A percentile compares a stretch with the other conserved stretches of the same genome.
phyloP scores from a whole-genome alignment of 2,329 filamentous ascomycete species.

The Neobulgaria alba region DNA sequence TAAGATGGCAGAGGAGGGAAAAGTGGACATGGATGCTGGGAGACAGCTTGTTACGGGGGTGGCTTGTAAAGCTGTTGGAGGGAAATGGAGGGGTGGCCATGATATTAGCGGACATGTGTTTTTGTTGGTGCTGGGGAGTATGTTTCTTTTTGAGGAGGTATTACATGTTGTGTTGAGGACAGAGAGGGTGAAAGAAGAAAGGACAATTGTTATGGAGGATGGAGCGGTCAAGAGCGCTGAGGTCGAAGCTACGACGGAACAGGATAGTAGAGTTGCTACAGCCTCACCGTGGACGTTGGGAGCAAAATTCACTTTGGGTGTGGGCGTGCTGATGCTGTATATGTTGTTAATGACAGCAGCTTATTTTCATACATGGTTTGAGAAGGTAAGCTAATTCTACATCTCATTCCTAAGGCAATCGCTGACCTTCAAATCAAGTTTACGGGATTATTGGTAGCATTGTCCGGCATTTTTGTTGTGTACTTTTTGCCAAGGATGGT shows the following conservation, averaged over 20 bases:
- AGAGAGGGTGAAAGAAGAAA: constrained; percentile 45
- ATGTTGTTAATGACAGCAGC: constrained; percentile 98
- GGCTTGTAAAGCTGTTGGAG: constrained; percentile 75
- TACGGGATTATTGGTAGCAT: constrained; percentile 40
- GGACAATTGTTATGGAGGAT: constrained; percentile 56
- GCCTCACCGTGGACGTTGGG: constrained; percentile 35
- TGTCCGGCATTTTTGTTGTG: constrained; percentile 38
- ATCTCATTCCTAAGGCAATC: no score
- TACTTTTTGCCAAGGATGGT: constrained; percentile 41
- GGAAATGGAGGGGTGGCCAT: constrained; percentile 84
- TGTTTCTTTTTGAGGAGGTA: constrained; percentile 75
- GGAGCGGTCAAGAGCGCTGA: constrained; percentile 54
- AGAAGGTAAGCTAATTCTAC: constrained; percentile 58
- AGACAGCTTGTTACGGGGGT: constrained; percentile 58
- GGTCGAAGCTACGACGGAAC: constrained; percentile 33
- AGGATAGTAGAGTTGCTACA: constrained; percentile 6
- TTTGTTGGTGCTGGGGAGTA: constrained; percentile 75
- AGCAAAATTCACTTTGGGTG: constrained; percentile 48
- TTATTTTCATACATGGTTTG: constrained; percentile 98
- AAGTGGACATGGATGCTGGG: constrained; percentile 35
- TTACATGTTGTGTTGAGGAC: constrained; percentile 48
- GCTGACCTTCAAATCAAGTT: constrained; percentile 31
- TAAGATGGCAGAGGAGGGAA: constrained; percentile 38
- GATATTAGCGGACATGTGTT: constrained; percentile 97
- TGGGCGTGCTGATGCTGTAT: constrained; percentile 73